These are phyloP conservation scores for Nemophila menziesii DNA, from an alignment of 257 asterid species.

Conservation along the genomic window DNA sequence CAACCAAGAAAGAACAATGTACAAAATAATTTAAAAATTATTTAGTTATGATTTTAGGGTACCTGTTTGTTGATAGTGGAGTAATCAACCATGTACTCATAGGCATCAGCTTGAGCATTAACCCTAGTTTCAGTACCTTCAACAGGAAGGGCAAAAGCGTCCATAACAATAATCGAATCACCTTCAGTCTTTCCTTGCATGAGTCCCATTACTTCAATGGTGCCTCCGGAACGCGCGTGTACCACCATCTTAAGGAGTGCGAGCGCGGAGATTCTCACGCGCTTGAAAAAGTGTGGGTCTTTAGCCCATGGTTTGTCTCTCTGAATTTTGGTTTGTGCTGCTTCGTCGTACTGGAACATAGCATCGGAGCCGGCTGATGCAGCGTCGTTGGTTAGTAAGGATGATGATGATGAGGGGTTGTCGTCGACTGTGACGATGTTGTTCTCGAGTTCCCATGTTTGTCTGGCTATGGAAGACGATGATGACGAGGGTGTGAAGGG, in stretches of 20 bases:
- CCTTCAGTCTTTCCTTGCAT: conserved; percentile 99
- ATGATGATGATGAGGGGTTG: conserved; percentile 4
- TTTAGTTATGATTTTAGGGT: too few species aligned
- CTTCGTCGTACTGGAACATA: conserved; percentile 79
- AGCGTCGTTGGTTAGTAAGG: conserved; percentile 5
- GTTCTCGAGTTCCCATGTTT: conserved; percentile 25
- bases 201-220: conserved; percentile 95
- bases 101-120: conserved; percentile 98
- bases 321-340: conserved; percentile 67
- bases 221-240: conserved; percentile 98
- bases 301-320: conserved; percentile 81
- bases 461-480: conserved; percentile 16
- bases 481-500: not conserved
- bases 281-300: conserved; percentile 96
- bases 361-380: conserved; percentile 46
- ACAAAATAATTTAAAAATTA: too few species aligned
- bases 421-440: conserved; percentile 8
- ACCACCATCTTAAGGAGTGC: conserved; percentile 98
- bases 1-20: not conserved
- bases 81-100: conserved; percentile 94
- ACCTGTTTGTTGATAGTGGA: conserved; percentile 87
- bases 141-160: conserved; percentile 98
- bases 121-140: conserved; percentile 99
- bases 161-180: conserved; percentile 88
- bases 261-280: conserved; percentile 86